phyloP scores from a whole-genome alignment of 2,329 filamentous ascomycete species.

The Emergomyces orientalis region DNA sequence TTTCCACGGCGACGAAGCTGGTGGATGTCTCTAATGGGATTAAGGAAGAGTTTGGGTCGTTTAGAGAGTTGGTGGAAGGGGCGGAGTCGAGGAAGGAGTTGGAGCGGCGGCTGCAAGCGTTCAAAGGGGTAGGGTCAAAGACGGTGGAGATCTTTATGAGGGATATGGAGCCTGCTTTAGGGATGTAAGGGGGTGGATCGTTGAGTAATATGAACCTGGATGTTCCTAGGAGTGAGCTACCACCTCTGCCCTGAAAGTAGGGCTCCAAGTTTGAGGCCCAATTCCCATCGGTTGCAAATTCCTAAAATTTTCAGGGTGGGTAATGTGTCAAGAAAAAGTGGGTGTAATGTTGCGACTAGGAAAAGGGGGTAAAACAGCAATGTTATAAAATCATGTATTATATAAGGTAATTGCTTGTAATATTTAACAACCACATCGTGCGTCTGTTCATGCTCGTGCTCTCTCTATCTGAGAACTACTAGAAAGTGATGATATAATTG shows the following conservation, averaged over 20 bases:
- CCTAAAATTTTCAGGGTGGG: too few species aligned
- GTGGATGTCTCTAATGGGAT: constrained; percentile 12
- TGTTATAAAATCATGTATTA: too few species aligned
- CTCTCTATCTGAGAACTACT: too few species aligned
- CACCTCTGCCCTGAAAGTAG: neutral
- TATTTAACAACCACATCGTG: too few species aligned
- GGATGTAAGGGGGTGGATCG: neutral
- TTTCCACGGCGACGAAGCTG: constrained; percentile 15
- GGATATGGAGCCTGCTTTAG: constrained; percentile 9
- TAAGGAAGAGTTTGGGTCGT: constrained; percentile 11
- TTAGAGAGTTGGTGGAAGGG: constrained; percentile 10
- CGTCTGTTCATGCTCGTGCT: too few species aligned
- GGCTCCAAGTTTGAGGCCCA: neutral
- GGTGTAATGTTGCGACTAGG: too few species aligned
- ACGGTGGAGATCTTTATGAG: constrained; percentile 13
- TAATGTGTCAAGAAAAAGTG: too few species aligned
- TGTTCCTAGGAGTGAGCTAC: neutral
- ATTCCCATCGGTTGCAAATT: neutral
- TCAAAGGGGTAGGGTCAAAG: constrained; percentile 12
- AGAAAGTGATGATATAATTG: too few species aligned
- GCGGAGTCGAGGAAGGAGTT: constrained; percentile 1
- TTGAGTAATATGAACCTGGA: neutral
- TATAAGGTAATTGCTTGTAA: too few species aligned
- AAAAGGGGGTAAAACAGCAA: too few species aligned
- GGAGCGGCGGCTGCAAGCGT: constrained; percentile 3